Conservation (phyloP, 2,329 filamentous ascomycete species). For the Colletotrichum coccodes region DNA sequence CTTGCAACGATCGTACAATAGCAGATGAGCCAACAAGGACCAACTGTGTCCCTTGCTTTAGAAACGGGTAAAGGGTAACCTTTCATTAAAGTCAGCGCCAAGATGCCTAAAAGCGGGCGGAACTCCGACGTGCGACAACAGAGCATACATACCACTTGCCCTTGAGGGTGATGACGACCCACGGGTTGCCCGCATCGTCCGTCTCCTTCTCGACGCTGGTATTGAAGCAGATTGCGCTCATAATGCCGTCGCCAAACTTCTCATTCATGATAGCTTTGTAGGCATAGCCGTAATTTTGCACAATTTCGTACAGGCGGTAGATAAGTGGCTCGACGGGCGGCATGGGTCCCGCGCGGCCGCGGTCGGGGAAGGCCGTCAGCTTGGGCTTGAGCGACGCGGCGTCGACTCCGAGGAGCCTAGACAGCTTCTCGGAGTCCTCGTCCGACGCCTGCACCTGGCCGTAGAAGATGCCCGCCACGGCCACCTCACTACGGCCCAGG, state of each 20-base stretch:
- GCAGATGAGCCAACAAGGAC: background rate
- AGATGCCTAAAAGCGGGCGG: background rate
- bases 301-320: constrained; percentile 91
- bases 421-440: constrained; percentile 75
- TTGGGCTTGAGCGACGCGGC: constrained; percentile 66
- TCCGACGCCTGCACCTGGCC: constrained; percentile 80
- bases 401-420: constrained; percentile 71
- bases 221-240: constrained; percentile 93
- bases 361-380: constrained; percentile 80
- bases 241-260: constrained; percentile 94
- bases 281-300: constrained; percentile 96
- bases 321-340: constrained; percentile 87
- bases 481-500: constrained; percentile 83
- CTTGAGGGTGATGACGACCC: constrained; percentile 85
- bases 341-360: constrained; percentile 83
- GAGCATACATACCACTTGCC: constrained; percentile 86
- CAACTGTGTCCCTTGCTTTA: constrained; percentile 29
- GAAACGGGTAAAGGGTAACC: constrained; percentile 50
- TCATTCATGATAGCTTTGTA: constrained; percentile 97
- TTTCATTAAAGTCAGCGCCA: constrained; percentile 31
- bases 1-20: background rate
- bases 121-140: background rate
- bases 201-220: constrained; percentile 95
- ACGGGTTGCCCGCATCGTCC: constrained; percentile 81
- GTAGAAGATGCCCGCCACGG: constrained; percentile 90